Evolutionary conservation across 306 rosid genomes (phyloP), one percentile per base, ranked within the genome.

Genomic region (Rosa chinensis): DNA sequence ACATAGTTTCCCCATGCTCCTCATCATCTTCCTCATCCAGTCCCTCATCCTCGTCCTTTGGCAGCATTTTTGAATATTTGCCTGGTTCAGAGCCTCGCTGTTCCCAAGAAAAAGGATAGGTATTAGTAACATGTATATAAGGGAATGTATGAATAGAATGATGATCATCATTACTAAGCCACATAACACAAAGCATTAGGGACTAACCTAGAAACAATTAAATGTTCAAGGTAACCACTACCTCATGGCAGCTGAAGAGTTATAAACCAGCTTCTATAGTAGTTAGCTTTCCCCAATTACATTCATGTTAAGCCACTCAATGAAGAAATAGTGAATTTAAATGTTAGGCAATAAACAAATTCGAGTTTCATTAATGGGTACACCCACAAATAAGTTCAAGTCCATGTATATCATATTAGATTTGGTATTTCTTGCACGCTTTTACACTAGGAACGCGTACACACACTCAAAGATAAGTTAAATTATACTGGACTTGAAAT

Each of bases 1-100:
- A 91, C 25, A 88, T 78, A 59, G 89, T 86, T 75, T 86, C 88
- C 40, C 91, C 90, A 21, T 87, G 86, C 76, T 91, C 92, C 23
- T 87, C 89, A 4, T 89, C 93, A 0, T 76, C 84, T 53, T 82
- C 90, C 63, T 82, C 91, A 2, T 87, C 90, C 64, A 79, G 68
- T 72, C 58, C 87, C 73, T 79, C 91, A 0, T 88, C 91, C 63
- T 87, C 92, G 12, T 90, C 84, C 85, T 85, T 86, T 12, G 83
- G 82, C 74, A 68, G 21, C 61, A 21, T 73, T 72, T 88, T 88
- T 37, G 89, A 9, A 63, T 74, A 70, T 64, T 89, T 85, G 32
- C 32, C 85, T 6, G 79, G 9, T 62, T 87, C 90, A 39, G 89
- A 81, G 75, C 77, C 92, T 67, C 85, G 84, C 89, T 87, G 78